Evolutionary conservation across 2,329 filamentous ascomycete species (phyloP).

Genomic region (Ophiostoma ips): DNA sequence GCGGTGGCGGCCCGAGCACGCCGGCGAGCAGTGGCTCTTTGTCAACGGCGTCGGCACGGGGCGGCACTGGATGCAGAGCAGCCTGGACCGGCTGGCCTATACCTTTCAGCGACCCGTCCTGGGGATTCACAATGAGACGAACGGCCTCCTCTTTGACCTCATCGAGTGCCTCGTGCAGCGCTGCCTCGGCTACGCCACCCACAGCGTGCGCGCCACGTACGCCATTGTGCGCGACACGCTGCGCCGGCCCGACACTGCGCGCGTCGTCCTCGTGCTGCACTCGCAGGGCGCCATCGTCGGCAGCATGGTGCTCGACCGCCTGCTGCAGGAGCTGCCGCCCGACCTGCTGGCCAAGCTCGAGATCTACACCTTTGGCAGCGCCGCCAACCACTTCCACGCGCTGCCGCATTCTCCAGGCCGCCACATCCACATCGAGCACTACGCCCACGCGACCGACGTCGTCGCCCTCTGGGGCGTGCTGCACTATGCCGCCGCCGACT

Average conservation of each 20-base stretch:
- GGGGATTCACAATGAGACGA: slow-evolving; percentile 64
- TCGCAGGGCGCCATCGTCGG: slow-evolving; percentile 67
- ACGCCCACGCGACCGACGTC: slow-evolving; percentile 60
- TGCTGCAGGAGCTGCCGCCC: slow-evolving; percentile 56
- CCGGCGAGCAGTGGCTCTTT: slow-evolving; percentile 65
- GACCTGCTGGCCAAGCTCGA: slow-evolving; percentile 55
- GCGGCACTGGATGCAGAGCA: slow-evolving; percentile 56
- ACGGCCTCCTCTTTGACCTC: slow-evolving; percentile 60
- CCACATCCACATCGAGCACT: slow-evolving; percentile 58
- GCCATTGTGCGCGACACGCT: slow-evolving; percentile 48
- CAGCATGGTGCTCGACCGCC: slow-evolving; percentile 60
- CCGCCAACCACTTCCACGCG: slow-evolving; percentile 64
- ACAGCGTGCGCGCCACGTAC: slow-evolving; percentile 50
- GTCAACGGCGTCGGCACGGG: slow-evolving; percentile 57
- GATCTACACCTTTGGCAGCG: slow-evolving; percentile 65
- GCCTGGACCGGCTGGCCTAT: slow-evolving; percentile 54
- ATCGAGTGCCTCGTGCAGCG: slow-evolving; percentile 67
- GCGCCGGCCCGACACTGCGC: slow-evolving; percentile 46
- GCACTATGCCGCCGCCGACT: slow-evolving; percentile 41
- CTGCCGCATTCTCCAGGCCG: slow-evolving; percentile 5
- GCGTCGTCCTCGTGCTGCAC: slow-evolving; percentile 62
- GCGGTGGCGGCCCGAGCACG: slow-evolving; percentile 37
- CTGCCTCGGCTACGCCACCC: slow-evolving; percentile 57
- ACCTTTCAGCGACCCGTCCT: slow-evolving; percentile 59
- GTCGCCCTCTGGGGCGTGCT: slow-evolving; percentile 63